A percentile compares a stretch with the other conserved stretches of the same genome.
Evolutionary conservation across 1,139 yeast genomes (phyloP).

Genomic region (Barnettozyma hawaiiensis): DNA sequence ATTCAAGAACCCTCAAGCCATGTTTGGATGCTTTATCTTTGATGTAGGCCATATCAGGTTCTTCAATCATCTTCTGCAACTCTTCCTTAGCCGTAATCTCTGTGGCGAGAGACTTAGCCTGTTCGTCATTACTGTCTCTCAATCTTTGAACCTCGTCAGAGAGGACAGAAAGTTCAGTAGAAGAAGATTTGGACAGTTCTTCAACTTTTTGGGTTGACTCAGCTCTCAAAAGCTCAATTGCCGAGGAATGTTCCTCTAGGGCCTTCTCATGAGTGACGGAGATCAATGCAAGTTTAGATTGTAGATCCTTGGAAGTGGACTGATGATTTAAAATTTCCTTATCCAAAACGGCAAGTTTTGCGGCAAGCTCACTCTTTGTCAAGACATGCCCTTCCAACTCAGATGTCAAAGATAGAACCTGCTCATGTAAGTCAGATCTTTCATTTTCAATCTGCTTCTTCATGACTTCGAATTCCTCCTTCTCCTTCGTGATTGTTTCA

Average conservation of each 20-base stretch:
- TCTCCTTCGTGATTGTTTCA: background rate
- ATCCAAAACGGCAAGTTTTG: constrained; percentile 1
- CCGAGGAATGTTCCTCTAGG: constrained; percentile 2
- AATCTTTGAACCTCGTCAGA: constrained; percentile 4
- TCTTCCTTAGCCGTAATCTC: constrained; percentile 5
- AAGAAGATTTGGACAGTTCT: constrained; percentile 1
- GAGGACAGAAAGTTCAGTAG: background rate
- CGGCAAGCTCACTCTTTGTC: constrained; percentile 3
- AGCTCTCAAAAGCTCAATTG: constrained; percentile 1
- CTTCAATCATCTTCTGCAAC: constrained; percentile 8
- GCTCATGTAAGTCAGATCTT: constrained; percentile 1
- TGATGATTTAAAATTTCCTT: constrained; percentile 2
- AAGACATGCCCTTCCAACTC: constrained; percentile 3
- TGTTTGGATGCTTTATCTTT: constrained; percentile 7
- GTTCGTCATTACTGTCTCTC: constrained; percentile 3
- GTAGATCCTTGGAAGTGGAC: background rate
- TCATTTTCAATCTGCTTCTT: constrained; percentile 2
- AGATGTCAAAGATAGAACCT: background rate
- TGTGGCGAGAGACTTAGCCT: constrained; percentile 1
- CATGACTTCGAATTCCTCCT: background rate
- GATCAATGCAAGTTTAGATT: background rate
- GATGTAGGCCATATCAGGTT: constrained; percentile 10
- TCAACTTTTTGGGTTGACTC: constrained; percentile 4
- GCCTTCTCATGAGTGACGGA: constrained; percentile 6
- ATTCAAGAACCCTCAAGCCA: constrained; percentile 8